A percentile compares a stretch with the other conserved stretches of the same genome.
Conservation (phyloP, 495 filamentous ascomycete genomes). For the Penicillium robsamsonii region DNA sequence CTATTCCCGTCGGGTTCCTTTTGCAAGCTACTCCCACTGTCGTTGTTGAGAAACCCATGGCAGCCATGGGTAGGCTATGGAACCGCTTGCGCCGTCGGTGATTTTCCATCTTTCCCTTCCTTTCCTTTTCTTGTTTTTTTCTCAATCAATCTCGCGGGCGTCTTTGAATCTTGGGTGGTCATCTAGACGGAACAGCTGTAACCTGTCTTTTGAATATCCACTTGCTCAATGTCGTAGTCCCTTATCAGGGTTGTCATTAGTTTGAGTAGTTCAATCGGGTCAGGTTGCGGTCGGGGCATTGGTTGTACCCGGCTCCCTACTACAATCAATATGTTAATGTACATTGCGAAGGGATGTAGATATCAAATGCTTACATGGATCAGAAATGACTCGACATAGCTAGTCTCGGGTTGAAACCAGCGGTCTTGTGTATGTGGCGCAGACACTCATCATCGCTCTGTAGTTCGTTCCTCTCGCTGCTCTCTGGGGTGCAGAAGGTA, state of each 20-base stretch:
- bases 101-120: neutral
- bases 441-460: slow-evolving; percentile 20
- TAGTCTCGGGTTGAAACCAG: slow-evolving; percentile 37
- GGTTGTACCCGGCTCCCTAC: slow-evolving; percentile 45
- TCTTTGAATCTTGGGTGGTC: slow-evolving; percentile 27
- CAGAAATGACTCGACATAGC: slow-evolving; percentile 35
- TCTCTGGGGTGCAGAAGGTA: slow-evolving; percentile 15
- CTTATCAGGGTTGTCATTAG: slow-evolving; percentile 37
- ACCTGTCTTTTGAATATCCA: slow-evolving; percentile 40
- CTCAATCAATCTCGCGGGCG: too few relatives aligned
- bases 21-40: slow-evolving; percentile 1
- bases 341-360: too few relatives aligned
- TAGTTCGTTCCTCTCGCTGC: slow-evolving; percentile 21
- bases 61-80: neutral
- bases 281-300: slow-evolving; percentile 45
- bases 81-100: neutral
- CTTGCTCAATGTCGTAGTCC: slow-evolving; percentile 43
- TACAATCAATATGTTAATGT: slow-evolving; percentile 12
- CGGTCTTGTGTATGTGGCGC: slow-evolving; percentile 33
- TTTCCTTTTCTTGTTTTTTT: neutral
- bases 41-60: slow-evolving; percentile 7
- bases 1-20: slow-evolving; percentile 54
- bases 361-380: slow-evolving; percentile 24
- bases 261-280: slow-evolving; percentile 47
- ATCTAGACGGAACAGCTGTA: slow-evolving; percentile 35